phyloP scores from a whole-genome alignment of 192 early-diverging fungal genomes.

The Gryganskiella cystojenkinii region DNA sequence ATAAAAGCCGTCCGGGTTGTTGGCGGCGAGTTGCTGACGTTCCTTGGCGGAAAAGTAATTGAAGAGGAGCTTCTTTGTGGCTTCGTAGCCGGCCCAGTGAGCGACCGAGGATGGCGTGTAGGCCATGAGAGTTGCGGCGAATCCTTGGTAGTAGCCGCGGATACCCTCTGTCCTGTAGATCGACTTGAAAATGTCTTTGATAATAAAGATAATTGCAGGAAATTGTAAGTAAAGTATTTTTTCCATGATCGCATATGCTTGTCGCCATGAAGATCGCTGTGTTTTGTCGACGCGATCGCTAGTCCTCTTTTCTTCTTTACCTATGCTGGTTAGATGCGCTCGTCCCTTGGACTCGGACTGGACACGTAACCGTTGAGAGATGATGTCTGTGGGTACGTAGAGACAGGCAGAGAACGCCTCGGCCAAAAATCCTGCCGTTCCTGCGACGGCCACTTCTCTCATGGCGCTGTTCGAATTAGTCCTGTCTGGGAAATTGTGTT shows the following conservation, averaged over 20 bases:
- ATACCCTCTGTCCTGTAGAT: constrained; percentile 47
- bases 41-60: constrained; percentile 33
- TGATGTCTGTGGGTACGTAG: constrained; percentile 50
- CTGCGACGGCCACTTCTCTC: constrained; percentile 48
- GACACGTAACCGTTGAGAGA: constrained; percentile 43
- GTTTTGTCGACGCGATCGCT: too few relatives aligned
- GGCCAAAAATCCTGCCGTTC: constrained; percentile 47
- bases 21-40: constrained; percentile 11
- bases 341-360: constrained; percentile 45
- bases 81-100: constrained; percentile 48
- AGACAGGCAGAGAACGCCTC: constrained; percentile 34
- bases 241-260: too few relatives aligned
- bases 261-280: too few relatives aligned
- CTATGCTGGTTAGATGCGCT: constrained; percentile 32
- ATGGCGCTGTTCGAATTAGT: constrained; percentile 44
- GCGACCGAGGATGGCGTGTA: constrained; percentile 37
- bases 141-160: constrained; percentile 47
- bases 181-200: constrained; percentile 38
- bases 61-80: constrained; percentile 35
- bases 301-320: constrained; percentile 12
- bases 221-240: not conserved
- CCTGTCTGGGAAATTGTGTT: constrained; percentile 36
- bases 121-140: constrained; percentile 33
- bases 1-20: constrained; percentile 30
- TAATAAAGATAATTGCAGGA: not conserved